Evolutionary conservation across 1,139 yeast genomes (phyloP).

Genomic region (Candida sp.): DNA sequence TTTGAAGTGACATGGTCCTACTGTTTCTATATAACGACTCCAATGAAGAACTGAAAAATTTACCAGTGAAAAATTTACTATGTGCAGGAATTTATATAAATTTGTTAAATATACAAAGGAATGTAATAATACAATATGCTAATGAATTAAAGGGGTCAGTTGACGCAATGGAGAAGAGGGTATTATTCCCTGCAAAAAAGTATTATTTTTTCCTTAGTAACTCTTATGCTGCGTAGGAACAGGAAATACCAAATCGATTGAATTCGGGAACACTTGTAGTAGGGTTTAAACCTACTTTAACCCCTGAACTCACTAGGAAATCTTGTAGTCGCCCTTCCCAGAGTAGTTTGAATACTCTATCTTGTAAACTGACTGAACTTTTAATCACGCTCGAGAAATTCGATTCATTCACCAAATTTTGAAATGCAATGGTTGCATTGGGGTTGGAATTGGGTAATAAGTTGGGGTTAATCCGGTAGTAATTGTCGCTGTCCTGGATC

Average conservation of each 20-base stretch:
- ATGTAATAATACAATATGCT: no score
- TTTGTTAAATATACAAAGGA: no score
- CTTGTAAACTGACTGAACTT: constrained; percentile 67
- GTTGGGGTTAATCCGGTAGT: constrained; percentile 22
- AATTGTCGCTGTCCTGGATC: constrained; percentile 22
- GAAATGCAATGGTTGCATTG: constrained; percentile 52
- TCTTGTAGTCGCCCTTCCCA: constrained; percentile 93
- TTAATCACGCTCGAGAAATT: constrained; percentile 72
- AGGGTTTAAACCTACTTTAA: constrained; percentile 38
- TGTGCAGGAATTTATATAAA: no score
- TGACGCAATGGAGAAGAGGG: no score
- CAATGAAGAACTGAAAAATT: neutral
- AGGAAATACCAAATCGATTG: constrained; percentile 34
- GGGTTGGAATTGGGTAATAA: constrained; percentile 27
- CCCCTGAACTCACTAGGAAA: constrained; percentile 76
- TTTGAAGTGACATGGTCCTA: constrained; percentile 1
- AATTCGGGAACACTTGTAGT: constrained; percentile 32
- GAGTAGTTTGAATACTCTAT: constrained; percentile 55
- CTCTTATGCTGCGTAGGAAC: constrained; percentile 28
- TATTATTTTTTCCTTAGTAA: no score
- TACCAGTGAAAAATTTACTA: neutral
- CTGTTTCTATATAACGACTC: neutral
- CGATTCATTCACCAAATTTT: constrained; percentile 47
- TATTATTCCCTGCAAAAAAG: no score
- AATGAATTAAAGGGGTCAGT: no score